These are phyloP conservation scores for Nemania serpens DNA, from an alignment of 2,329 filamentous ascomycete genomes.

Conservation along the genomic window DNA sequence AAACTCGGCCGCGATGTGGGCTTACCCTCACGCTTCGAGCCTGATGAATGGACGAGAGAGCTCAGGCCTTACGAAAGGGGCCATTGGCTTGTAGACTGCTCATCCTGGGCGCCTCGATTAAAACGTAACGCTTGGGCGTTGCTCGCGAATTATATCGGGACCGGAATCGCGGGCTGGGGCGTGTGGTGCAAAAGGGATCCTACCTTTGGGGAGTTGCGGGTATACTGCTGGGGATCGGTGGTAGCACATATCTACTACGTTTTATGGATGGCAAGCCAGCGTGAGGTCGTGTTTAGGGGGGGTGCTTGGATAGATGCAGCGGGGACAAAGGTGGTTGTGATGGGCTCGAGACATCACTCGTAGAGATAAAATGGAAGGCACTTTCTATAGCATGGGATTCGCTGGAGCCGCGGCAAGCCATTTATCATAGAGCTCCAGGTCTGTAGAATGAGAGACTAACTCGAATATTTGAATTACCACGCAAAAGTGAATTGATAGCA, in stretches of 20 bases:
- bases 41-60: conserved; percentile 52
- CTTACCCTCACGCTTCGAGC: conserved; percentile 58
- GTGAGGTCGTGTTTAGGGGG: conserved; percentile 61
- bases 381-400: background rate
- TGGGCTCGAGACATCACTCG: conserved; percentile 41
- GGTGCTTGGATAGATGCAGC: conserved; percentile 70
- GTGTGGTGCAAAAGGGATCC: conserved; percentile 59
- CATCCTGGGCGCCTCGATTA: conserved; percentile 54
- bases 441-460: background rate
- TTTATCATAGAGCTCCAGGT: background rate
- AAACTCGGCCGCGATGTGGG: conserved; percentile 59
- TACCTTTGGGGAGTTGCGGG: conserved; percentile 55
- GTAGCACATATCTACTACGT: conserved; percentile 75
- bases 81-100: conserved; percentile 72
- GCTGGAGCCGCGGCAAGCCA: background rate
- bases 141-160: conserved; percentile 62
- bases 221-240: conserved; percentile 81
- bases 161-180: conserved; percentile 69
- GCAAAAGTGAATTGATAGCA: background rate
- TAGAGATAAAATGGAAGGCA: background rate
- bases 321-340: conserved; percentile 55
- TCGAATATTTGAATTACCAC: background rate
- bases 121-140: conserved; percentile 65
- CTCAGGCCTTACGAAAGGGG: conserved; percentile 71
- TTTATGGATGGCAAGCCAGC: conserved; percentile 72